A percentile compares a stretch with the other conserved stretches of the same genome.
Conservation (phyloP, 106 monocot genomes). For the Cymbidium sinense region DNA sequence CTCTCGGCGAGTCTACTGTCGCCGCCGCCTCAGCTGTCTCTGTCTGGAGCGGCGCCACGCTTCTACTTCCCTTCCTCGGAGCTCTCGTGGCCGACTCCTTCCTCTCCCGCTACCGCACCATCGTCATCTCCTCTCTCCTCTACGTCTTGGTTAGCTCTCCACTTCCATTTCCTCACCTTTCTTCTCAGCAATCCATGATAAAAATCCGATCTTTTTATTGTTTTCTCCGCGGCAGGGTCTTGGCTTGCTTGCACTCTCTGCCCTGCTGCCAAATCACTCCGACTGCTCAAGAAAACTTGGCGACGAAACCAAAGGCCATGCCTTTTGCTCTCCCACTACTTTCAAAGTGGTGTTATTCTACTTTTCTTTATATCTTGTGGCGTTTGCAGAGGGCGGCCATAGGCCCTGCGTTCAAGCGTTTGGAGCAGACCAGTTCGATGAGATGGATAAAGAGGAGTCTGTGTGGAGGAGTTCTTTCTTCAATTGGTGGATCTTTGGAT, state of each 20-base stretch:
- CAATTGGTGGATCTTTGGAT: conserved; percentile 59
- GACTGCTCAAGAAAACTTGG: neutral
- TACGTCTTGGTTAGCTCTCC: conserved; percentile 32
- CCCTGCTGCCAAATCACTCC: conserved; percentile 1
- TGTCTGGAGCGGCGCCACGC: conserved; percentile 29
- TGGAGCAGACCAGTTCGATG: conserved; percentile 63
- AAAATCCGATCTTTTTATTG: neutral
- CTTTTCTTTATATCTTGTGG: conserved; percentile 37
- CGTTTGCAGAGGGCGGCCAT: conserved; percentile 53
- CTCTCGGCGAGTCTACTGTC: conserved; percentile 34
- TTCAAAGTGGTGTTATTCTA: conserved; percentile 35
- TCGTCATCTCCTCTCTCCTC: conserved; percentile 35
- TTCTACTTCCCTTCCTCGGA: conserved; percentile 40
- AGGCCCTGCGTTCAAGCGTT: conserved; percentile 58
- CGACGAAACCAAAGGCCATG: neutral
- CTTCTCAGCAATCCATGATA: neutral
- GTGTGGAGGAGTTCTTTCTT: conserved; percentile 51
- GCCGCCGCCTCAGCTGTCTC: conserved; percentile 37
- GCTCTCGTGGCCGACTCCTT: conserved; percentile 49
- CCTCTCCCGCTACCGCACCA: conserved; percentile 48
- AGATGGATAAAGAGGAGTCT: conserved; percentile 28
- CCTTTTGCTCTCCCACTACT: conserved; percentile 1
- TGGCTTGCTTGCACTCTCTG: conserved; percentile 29
- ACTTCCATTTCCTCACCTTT: neutral
- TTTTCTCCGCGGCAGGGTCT: conserved; percentile 19